Evolutionary conservation across 169 alveolate genomes (phyloP).

Genomic region (Cryptosporidium muris): DNA sequence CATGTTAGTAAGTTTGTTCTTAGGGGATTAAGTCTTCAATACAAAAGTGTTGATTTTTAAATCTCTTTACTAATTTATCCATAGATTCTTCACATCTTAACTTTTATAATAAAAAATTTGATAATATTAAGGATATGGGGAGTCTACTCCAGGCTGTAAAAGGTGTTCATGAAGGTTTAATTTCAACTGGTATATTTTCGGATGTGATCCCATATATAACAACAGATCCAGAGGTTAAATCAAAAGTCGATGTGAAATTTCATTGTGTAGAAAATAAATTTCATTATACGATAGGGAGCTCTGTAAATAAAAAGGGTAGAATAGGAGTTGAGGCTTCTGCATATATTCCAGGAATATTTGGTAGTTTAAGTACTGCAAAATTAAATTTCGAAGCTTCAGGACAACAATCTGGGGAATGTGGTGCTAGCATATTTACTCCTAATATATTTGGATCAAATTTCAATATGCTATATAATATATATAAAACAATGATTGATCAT

Average conservation of each 20-base stretch:
- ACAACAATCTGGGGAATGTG: slow-evolving; percentile 18
- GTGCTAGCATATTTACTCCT: slow-evolving; percentile 34
- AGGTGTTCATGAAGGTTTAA: slow-evolving; percentile 6
- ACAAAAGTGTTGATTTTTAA: too few species aligned
- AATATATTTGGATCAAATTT: slow-evolving; percentile 21
- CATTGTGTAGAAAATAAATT: slow-evolving; percentile 6
- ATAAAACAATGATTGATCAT: slow-evolving; percentile 8
- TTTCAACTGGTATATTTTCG: slow-evolving; percentile 17
- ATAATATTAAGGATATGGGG: slow-evolving; percentile 1
- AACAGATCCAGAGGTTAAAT: not conserved
- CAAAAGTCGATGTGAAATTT: slow-evolving; percentile 18
- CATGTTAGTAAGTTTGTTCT: slow-evolving; percentile 29
- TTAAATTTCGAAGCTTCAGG: slow-evolving; percentile 49
- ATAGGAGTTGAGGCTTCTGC: slow-evolving; percentile 66
- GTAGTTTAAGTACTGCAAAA: slow-evolving; percentile 52
- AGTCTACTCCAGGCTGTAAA: slow-evolving; percentile 8
- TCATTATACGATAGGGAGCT: slow-evolving; percentile 41
- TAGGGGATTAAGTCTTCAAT: not conserved
- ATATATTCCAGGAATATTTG: slow-evolving; percentile 44
- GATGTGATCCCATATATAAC: slow-evolving; percentile 19
- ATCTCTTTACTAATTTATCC: not conserved
- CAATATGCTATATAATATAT: slow-evolving; percentile 47
- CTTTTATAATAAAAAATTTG: not conserved
- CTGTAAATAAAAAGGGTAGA: slow-evolving; percentile 46
- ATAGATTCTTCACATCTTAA: slow-evolving; percentile 9